Percentiles rank a stretch among this genome's conserved stretches.
phyloP scores from a whole-genome alignment of 768 basidiomycete species.

The Mycena kentingensis region DNA sequence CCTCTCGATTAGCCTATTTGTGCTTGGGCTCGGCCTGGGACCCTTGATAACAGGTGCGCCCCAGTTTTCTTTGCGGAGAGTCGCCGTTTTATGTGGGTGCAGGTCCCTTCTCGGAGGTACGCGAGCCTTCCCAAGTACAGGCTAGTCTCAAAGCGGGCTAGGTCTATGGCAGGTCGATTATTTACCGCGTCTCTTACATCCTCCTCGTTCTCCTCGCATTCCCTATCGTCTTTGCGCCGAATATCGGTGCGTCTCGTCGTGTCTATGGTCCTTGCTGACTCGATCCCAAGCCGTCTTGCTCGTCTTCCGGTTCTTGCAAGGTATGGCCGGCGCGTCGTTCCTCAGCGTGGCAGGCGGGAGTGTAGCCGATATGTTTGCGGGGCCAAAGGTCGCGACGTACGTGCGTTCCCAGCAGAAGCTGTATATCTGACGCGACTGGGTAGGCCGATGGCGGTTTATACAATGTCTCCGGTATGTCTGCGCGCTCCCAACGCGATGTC shows the following conservation, averaged over 20 bases:
- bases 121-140: conserved; percentile 39
- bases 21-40: conserved; percentile 59
- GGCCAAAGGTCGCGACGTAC: conserved; percentile 60
- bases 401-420: conserved; percentile 23
- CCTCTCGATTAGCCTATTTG: conserved; percentile 57
- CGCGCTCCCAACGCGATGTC: conserved; percentile 35
- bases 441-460: conserved; percentile 58
- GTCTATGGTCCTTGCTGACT: background rate
- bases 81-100: conserved; percentile 46
- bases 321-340: conserved; percentile 57
- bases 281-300: conserved; percentile 54
- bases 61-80: background rate
- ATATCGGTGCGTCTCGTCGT: conserved; percentile 48
- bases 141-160: conserved; percentile 38
- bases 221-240: conserved; percentile 72
- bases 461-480: conserved; percentile 54
- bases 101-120: conserved; percentile 49
- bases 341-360: conserved; percentile 60
- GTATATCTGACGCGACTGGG: background rate
- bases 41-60: conserved; percentile 56
- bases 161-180: conserved; percentile 63
- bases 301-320: conserved; percentile 56
- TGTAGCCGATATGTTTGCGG: conserved; percentile 57
- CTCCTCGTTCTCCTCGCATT: conserved; percentile 66
- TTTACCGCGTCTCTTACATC: conserved; percentile 63